Percentiles rank a stretch among this genome's conserved stretches.
Conservation (phyloP, 2,329 filamentous ascomycete species). For the Phyllosticta capitalensis region DNA sequence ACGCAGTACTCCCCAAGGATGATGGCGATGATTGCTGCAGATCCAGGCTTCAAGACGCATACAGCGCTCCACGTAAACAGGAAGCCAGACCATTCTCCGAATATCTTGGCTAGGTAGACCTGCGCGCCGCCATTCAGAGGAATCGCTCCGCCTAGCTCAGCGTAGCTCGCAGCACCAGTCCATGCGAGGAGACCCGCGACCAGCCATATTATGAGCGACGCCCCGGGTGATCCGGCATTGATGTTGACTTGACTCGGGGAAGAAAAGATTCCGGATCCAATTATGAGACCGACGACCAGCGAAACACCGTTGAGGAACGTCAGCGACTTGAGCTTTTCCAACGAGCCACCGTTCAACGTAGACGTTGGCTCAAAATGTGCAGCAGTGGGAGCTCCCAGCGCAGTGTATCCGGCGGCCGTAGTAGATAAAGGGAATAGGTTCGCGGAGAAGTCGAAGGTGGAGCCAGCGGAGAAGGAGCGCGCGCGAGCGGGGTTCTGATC, state of each 20-base stretch:
- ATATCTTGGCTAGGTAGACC: conserved; percentile 91
- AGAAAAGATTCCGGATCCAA: conserved; percentile 93
- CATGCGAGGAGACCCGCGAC: conserved; percentile 88
- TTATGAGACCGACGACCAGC: conserved; percentile 84
- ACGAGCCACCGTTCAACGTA: conserved; percentile 60
- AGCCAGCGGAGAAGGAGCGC: conserved; percentile 81
- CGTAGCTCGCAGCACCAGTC: conserved; percentile 92
- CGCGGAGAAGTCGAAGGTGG: conserved; percentile 89
- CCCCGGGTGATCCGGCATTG: conserved; percentile 84
- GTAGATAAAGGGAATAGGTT: conserved; percentile 89
- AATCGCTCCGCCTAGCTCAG: conserved; percentile 90
- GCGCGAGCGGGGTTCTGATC: conserved; percentile 46
- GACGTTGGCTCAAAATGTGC: conserved; percentile 43
- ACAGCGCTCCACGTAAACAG: conserved; percentile 96
- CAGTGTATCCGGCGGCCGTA: conserved; percentile 68
- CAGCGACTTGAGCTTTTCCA: conserved; percentile 92
- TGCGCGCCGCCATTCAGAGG: conserved; percentile 91
- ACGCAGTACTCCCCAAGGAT: conserved; percentile 99
- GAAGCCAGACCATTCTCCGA: conserved; percentile 86
- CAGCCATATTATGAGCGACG: conserved; percentile 81
- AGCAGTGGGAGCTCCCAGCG: conserved; percentile 67
- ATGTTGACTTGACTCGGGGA: conserved; percentile 87
- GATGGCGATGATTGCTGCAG: conserved; percentile 88
- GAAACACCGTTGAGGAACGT: conserved; percentile 92
- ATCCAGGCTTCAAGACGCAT: conserved; percentile 85